Percentiles rank a stretch among this genome's conserved stretches.
These are phyloP conservation scores for Globisporangium recalcitrans DNA, from an alignment of 352 stramenopile genomes.

Conservation along the genomic window DNA sequence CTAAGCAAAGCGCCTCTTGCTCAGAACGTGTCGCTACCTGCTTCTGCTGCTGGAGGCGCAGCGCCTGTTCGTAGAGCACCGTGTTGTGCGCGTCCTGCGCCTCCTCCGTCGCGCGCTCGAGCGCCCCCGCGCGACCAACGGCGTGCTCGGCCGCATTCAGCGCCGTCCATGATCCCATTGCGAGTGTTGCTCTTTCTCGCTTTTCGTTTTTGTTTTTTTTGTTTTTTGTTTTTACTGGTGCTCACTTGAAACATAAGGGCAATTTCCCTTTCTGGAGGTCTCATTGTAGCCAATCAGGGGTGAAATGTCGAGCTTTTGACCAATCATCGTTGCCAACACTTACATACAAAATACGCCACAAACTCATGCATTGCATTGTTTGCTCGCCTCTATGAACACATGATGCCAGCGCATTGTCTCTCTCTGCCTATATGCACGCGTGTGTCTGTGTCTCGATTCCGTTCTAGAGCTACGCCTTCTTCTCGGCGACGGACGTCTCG, in stretches of 20 bases:
- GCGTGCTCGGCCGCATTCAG: constrained; percentile 44
- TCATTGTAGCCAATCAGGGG: background rate
- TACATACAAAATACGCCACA: background rate
- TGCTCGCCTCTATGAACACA: background rate
- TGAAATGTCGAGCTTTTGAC: background rate
- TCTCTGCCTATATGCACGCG: background rate
- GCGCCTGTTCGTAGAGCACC: constrained; percentile 53
- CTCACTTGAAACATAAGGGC: background rate
- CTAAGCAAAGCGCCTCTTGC: background rate
- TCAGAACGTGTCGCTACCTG: constrained; percentile 20
- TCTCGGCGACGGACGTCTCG: background rate
- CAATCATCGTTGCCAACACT: background rate
- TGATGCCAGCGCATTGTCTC: background rate
- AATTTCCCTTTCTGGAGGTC: background rate
- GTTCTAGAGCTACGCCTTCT: background rate
- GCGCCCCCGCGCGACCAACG: constrained; percentile 9
- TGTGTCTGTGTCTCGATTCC: background rate
- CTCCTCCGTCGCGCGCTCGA: constrained; percentile 46
- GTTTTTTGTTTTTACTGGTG: background rate
- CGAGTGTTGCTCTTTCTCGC: background rate
- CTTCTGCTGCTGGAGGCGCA: constrained; percentile 57
- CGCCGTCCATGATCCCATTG: constrained; percentile 66
- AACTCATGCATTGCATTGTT: background rate
- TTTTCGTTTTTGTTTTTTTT: too few species aligned
- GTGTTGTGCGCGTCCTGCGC: constrained; percentile 64